Evolutionary conservation across 345 rosid genomes (phyloP).

Genomic region (Durio zibethinus): DNA sequence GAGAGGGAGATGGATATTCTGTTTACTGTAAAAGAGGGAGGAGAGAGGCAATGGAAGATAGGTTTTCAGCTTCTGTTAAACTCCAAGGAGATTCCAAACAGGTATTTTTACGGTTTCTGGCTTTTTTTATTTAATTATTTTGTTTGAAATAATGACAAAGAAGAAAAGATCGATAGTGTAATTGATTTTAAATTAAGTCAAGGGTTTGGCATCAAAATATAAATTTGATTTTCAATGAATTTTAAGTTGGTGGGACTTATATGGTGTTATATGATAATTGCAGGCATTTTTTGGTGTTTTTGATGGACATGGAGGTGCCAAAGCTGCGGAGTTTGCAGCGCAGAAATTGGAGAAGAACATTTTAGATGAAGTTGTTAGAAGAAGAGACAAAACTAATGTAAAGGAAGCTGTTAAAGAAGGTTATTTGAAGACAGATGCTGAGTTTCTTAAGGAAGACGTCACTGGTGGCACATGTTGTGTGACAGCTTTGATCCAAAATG

Average conservation of each 20-base stretch:
- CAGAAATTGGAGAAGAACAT: conserved; percentile 58
- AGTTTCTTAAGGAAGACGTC: conserved; percentile 54
- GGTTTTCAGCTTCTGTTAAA: conserved; percentile 59
- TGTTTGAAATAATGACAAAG: too few relatives aligned
- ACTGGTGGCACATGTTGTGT: conserved; percentile 85
- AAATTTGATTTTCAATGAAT: not conserved
- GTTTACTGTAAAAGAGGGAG: conserved; percentile 89
- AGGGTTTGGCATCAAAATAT: not conserved
- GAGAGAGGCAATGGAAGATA: conserved; percentile 90
- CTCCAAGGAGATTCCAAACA: conserved; percentile 61
- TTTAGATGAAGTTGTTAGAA: conserved; percentile 35
- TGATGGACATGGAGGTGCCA: conserved; percentile 67
- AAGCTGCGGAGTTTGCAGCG: conserved; percentile 71
- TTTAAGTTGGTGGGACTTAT: conserved; percentile 8
- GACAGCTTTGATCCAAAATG: conserved; percentile 65
- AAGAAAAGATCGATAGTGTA: too few relatives aligned
- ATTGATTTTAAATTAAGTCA: not conserved
- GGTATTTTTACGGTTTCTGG: conserved; percentile 37
- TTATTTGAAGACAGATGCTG: conserved; percentile 66
- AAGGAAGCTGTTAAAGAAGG: conserved; percentile 65
- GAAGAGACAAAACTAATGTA: conserved; percentile 35
- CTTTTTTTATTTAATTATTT: too few relatives aligned
- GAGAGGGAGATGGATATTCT: conserved; percentile 56
- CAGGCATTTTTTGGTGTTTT: conserved; percentile 64
- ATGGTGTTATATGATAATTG: conserved; percentile 7